Evolutionary conservation across 257 asterid species (phyloP).

Genomic region (Linaria vulgaris): DNA sequence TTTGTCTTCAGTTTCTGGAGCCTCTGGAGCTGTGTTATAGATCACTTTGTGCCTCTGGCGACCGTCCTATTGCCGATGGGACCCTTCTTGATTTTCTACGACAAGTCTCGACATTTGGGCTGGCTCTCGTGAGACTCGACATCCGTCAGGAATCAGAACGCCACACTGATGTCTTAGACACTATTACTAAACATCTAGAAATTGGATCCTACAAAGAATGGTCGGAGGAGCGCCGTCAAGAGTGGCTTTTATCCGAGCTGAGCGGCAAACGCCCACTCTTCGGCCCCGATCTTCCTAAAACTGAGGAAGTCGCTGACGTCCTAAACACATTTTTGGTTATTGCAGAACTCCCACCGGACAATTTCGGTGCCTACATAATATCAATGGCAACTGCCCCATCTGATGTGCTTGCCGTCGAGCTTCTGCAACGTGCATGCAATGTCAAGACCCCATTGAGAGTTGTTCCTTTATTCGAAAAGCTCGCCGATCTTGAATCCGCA

Average conservation of each 20-base stretch:
- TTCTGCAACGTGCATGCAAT: conserved; percentile 81
- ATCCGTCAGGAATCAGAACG: conserved; percentile 93
- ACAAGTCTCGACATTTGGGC: conserved; percentile 95
- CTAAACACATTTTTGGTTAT: conserved; percentile 74
- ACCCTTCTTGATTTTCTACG: conserved; percentile 93
- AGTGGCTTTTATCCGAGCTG: conserved; percentile 90
- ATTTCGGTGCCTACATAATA: conserved; percentile 84
- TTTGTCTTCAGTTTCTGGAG: conserved; percentile 62
- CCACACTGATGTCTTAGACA: conserved; percentile 91
- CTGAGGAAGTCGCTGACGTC: conserved; percentile 87
- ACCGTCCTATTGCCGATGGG: conserved; percentile 87
- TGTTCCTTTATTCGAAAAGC: conserved; percentile 85
- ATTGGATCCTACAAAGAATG: conserved; percentile 90
- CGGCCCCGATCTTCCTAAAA: conserved; percentile 85
- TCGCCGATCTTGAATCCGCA: conserved; percentile 88
- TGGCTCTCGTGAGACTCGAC: conserved; percentile 84
- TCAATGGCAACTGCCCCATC: conserved; percentile 98
- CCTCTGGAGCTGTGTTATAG: conserved; percentile 95
- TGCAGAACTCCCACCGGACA: conserved; percentile 76
- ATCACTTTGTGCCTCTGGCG: conserved; percentile 86
- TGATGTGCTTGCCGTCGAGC: conserved; percentile 95
- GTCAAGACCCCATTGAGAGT: conserved; percentile 73
- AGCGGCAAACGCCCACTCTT: conserved; percentile 85
- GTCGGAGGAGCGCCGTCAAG: conserved; percentile 82
- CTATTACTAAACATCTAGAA: conserved; percentile 72